Conservation (phyloP, 2,329 filamentous ascomycete species). For the Mollisia scopiformis region DNA sequence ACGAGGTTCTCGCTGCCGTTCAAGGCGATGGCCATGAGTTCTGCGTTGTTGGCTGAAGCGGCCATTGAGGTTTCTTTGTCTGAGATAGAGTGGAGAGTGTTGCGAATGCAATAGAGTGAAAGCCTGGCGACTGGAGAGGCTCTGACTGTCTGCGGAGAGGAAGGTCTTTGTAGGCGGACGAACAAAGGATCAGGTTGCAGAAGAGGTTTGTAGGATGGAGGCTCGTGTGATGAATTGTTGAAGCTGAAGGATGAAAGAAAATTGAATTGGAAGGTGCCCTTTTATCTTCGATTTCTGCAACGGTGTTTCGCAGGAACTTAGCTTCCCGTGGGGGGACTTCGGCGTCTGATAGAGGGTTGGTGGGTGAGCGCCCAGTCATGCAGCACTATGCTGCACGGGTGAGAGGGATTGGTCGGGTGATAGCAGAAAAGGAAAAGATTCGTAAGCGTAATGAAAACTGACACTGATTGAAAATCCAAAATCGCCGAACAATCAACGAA, state of each 20-base stretch:
- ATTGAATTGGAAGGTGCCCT: background rate
- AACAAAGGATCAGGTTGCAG: constrained; percentile 20
- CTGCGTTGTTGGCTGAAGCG: constrained; percentile 13
- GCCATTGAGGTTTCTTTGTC: constrained; percentile 20
- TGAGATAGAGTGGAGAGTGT: constrained; percentile 9
- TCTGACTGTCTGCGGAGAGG: constrained; percentile 4
- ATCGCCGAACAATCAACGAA: constrained; percentile 9
- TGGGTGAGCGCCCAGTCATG: constrained; percentile 18
- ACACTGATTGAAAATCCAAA: constrained; percentile 17
- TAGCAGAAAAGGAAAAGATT: constrained; percentile 21
- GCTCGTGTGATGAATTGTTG: background rate
- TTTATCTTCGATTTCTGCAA: constrained; percentile 7
- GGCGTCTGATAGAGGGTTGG: constrained; percentile 14
- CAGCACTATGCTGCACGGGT: constrained; percentile 28
- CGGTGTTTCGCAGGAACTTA: constrained; percentile 8
- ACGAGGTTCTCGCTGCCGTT: constrained; percentile 22
- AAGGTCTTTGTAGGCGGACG: constrained; percentile 10
- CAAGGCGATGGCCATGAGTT: constrained; percentile 20
- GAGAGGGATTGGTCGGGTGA: constrained; percentile 25
- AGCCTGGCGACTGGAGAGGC: constrained; percentile 9
- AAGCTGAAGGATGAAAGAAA: background rate
- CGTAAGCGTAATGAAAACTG: constrained; percentile 20
- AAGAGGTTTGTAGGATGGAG: constrained; percentile 13
- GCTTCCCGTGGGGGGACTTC: constrained; percentile 18
- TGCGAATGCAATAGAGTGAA: background rate